Base-by-base conservation (phyloP, 805 yeast genomes). In the Brettanomyces bruxellensis region DNA sequence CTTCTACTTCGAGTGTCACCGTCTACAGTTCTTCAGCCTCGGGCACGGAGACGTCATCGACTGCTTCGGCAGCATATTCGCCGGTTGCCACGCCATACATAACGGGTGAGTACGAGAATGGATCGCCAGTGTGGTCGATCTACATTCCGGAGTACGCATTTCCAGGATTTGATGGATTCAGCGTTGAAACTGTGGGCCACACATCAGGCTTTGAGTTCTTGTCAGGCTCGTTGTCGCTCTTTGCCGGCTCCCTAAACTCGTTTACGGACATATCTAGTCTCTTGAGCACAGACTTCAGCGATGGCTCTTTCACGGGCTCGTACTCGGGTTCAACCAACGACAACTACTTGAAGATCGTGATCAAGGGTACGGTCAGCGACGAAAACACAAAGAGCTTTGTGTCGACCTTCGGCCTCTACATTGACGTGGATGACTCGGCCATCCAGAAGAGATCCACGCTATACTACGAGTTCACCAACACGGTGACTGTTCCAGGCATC, bases 81-180 rank as follows among this genome's bases (percentile, higher is more conserved):
- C 12, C 47, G 12, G 24, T 41, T 6, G 40, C 32, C 28, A 22
- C 48, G 4, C 36, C 51, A 43, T 32, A 32, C 30, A 34, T 43
- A 30, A 35, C 39, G 9, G 42, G 34, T 42, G 40, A 42, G 25
- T 28, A 25, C 25, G 38, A 25, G 34, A 34, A 37, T 32, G 40
- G 37, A 18, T 25, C 22, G 9, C 43, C 46, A 38, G 44, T 37
- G 39, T 43, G 34, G 35, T 14, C 35, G 4, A 38, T 43, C 14
- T 18, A 28, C 28, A 43, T 43, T 38, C 46, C 46, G 3, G 30
- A 43, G 28, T 25, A 38, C 24, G 25, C 41, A 14, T 43, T 25
- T 18, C 30, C 34, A 13, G 37, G 18, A 7, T 14, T 43, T 25
- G 38, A 22, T 3, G 46, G 46, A n/a, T 43, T 43, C 37, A 25